Evolutionary conservation across 345 rosid species (phyloP).

Genomic region (Eucalyptus cloeziana): DNA sequence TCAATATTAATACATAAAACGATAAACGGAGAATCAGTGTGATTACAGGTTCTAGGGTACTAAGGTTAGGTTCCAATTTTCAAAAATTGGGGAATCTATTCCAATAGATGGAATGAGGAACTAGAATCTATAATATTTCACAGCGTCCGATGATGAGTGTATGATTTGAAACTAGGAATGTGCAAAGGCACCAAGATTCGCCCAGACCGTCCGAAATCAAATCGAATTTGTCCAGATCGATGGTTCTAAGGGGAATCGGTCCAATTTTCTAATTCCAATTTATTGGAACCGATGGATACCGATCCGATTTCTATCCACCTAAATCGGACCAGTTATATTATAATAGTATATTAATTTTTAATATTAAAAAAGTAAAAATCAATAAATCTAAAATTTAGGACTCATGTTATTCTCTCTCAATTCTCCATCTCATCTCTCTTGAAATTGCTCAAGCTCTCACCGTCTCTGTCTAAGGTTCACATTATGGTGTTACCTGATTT

Average conservation of each 20-base stretch:
- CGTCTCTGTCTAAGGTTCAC: accelerated
- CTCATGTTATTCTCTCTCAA: too few relatives aligned
- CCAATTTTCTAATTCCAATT: accelerated
- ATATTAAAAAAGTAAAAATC: accelerated
- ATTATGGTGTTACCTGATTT: accelerated
- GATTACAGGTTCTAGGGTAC: accelerated
- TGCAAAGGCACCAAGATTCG: accelerated
- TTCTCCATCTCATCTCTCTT: too few relatives aligned
- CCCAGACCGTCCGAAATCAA: accelerated
- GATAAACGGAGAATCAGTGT: accelerated
- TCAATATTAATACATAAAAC: background rate
- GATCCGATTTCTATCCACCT: accelerated
- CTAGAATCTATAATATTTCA: accelerated
- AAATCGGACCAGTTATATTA: accelerated
- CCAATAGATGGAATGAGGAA: too few relatives aligned
- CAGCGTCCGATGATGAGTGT: accelerated
- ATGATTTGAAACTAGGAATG: too few relatives aligned
- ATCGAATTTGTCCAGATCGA: accelerated
- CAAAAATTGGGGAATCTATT: too few relatives aligned
- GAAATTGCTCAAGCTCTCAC: too few relatives aligned
- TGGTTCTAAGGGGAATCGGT: accelerated
- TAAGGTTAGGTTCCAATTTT: accelerated
- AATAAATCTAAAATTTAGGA: too few relatives aligned
- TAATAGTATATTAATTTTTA: too few relatives aligned
- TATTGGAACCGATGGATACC: too few relatives aligned